phyloP scores from a whole-genome alignment of 1,284 basidiomycete species.

The Naganishia sp. region DNA sequence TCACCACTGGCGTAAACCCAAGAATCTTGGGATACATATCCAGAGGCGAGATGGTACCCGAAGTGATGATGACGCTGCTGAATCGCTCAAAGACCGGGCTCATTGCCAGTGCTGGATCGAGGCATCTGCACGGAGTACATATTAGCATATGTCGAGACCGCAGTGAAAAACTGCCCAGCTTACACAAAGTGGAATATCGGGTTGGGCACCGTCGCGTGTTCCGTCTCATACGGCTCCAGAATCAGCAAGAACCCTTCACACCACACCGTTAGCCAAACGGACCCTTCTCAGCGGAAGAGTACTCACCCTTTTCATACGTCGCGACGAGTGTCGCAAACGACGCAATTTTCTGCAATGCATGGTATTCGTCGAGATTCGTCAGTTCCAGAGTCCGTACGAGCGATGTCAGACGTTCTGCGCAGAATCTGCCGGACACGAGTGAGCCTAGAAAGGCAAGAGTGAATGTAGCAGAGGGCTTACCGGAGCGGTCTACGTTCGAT shows the following conservation, averaged over 20 bases:
- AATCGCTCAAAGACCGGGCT: conserved; percentile 98
- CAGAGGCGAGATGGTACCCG: conserved; percentile 94
- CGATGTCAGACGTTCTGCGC: conserved; percentile 91
- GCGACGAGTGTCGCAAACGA: conserved; percentile 95
- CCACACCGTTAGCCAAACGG: conserved; percentile 15
- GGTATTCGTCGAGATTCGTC: conserved; percentile 85
- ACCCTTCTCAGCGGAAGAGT: neutral
- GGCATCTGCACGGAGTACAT: conserved; percentile 64
- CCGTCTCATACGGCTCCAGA: conserved; percentile 97
- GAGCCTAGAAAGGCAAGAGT: conserved; percentile 4
- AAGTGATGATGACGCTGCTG: conserved; percentile 97
- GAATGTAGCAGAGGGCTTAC: conserved; percentile 55
- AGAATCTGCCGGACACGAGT: conserved; percentile 67
- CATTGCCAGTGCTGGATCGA: conserved; percentile 96
- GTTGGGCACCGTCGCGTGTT: conserved; percentile 97
- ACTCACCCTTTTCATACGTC: conserved; percentile 91
- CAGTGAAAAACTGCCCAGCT: neutral
- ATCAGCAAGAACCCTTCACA: conserved; percentile 87
- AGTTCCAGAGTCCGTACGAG: conserved; percentile 91
- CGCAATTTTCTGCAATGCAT: conserved; percentile 91
- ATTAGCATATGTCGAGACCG: neutral
- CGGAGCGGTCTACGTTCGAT: conserved; percentile 94
- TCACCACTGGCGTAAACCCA: conserved; percentile 94
- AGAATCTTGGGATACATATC: conserved; percentile 99
- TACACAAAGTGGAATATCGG: conserved; percentile 98